phyloP scores from a whole-genome alignment of 495 filamentous ascomycete genomes.

The Aspergillus cristatus region DNA sequence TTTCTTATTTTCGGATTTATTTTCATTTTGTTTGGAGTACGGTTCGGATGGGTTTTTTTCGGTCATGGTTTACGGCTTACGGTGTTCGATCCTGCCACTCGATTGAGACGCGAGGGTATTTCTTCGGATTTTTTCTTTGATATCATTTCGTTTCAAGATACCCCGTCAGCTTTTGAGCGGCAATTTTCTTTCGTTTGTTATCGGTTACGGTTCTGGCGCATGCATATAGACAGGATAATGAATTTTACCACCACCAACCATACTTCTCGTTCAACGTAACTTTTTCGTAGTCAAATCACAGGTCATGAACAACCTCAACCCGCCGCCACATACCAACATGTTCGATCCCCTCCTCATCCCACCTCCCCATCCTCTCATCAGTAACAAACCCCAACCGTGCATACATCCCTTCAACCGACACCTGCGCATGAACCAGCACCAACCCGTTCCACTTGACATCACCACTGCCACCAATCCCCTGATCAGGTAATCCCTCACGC shows the following conservation, averaged over 20 bases:
- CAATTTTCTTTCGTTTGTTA: constrained; percentile 3
- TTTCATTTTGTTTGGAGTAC: constrained; percentile 23
- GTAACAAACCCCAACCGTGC: constrained; percentile 54
- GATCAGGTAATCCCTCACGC: too few relatives aligned
- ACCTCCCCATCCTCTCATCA: constrained; percentile 63
- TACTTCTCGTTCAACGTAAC: background rate
- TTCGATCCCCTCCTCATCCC: constrained; percentile 76
- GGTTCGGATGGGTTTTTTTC: constrained; percentile 2
- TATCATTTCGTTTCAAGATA: constrained; percentile 4
- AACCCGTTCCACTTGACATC: constrained; percentile 56
- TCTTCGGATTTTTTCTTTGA: constrained; percentile 10
- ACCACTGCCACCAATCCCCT: constrained; percentile 53
- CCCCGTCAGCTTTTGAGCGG: constrained; percentile 5
- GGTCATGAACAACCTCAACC: constrained; percentile 11
- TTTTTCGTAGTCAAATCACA: background rate
- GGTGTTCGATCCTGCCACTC: constrained; percentile 6
- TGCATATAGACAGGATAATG: too few relatives aligned
- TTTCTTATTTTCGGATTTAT: background rate
- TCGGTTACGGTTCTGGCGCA: too few relatives aligned
- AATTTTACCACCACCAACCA: too few relatives aligned
- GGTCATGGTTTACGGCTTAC: background rate
- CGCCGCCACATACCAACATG: constrained; percentile 72
- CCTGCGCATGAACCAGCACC: constrained; percentile 67
- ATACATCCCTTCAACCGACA: constrained; percentile 51
- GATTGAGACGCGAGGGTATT: constrained; percentile 8